Base-by-base conservation (phyloP, 805 yeast species). In the Maudiozyma serrabonitensis region DNA sequence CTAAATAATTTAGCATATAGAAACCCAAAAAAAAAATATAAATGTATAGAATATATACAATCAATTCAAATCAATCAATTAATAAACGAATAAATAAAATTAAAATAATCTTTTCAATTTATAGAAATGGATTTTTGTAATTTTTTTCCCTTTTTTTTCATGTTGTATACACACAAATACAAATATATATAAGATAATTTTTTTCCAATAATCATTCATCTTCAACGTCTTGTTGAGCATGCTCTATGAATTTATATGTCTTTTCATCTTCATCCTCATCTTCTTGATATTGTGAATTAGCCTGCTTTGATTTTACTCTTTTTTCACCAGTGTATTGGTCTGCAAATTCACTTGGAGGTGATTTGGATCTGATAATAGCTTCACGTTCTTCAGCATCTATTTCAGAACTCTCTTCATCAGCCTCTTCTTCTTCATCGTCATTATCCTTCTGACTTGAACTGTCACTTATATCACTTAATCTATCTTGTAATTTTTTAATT, bases 401-500 rank as follows among this genome's bases (percentile, higher is more conserved):
- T 28, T 28, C 43, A 7, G 50, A 31, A 44, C 48, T 50, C 47
- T 39, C 49, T 50, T 37, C 23, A 21, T 21, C 23, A 21, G 23
- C 23, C 8, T 28, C 32, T 11, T 45, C 42, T 6, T 41, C 49
- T 13, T 41, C 46, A 11, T 16, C 31, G 19, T 42, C 40, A 18
- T 25, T 19, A 35, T 21, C 40, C 16, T 19, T 18, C 31, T 23
- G 13, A 26, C 41, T 25, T 32, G 32, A 21, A 45, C 41, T 21
- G 8, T 43, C 50, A 35, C 16, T 19, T 7, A 18, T n/a, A 21
- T 35, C 38, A 28, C 41, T 46, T 15, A 42, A 50, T 9, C 43
- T 43, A 26, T 41, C 84, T 81, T 66, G 89, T 82, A 11, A 53
- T 64, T 50, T 81, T 81, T 1, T 46, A 8, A 15, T 16, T 21